These are phyloP conservation scores for Hura crepitans DNA, from an alignment of 441 rosid genomes.

Conservation along the genomic window DNA sequence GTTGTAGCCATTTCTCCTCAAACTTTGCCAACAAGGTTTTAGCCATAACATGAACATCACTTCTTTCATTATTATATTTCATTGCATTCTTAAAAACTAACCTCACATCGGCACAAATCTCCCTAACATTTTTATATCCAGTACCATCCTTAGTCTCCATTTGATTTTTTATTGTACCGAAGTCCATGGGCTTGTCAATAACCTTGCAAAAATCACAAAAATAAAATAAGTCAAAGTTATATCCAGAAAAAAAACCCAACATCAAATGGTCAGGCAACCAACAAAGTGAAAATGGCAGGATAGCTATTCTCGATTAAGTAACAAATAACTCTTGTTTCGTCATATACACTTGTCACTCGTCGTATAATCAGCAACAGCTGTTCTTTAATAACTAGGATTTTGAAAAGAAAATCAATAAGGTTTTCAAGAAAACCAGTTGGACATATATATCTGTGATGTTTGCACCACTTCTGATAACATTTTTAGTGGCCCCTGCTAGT, in stretches of 20 bases:
- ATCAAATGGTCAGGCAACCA: not conserved
- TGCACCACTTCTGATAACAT: not conserved
- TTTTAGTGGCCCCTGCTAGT: not conserved
- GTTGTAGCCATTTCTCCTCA: conserved; percentile 85
- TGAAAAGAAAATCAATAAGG: conserved; percentile 1
- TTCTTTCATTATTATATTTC: conserved; percentile 80
- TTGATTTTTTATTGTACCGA: conserved; percentile 74
- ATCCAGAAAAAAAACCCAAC: not conserved
- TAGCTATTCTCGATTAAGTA: not conserved
- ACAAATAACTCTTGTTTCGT: not conserved
- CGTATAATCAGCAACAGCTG: not conserved
- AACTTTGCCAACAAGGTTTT: conserved; percentile 75
- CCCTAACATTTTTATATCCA: conserved; percentile 89
- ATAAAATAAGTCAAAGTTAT: not conserved
- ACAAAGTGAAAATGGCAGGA: conserved; percentile 4
- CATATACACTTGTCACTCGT: not conserved
- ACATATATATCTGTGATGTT: not conserved
- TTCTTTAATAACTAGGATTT: not conserved
- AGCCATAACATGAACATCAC: conserved; percentile 89
- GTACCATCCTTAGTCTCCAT: conserved; percentile 89
- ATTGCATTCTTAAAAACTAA: conserved; percentile 94
- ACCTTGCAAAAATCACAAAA: conserved; percentile 31
- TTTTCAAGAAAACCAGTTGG: not conserved
- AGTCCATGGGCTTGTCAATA: conserved; percentile 98
- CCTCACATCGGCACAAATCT: conserved; percentile 91